phyloP scores from a whole-genome alignment of 495 filamentous ascomycete genomes.

The Xylaria longipes region DNA sequence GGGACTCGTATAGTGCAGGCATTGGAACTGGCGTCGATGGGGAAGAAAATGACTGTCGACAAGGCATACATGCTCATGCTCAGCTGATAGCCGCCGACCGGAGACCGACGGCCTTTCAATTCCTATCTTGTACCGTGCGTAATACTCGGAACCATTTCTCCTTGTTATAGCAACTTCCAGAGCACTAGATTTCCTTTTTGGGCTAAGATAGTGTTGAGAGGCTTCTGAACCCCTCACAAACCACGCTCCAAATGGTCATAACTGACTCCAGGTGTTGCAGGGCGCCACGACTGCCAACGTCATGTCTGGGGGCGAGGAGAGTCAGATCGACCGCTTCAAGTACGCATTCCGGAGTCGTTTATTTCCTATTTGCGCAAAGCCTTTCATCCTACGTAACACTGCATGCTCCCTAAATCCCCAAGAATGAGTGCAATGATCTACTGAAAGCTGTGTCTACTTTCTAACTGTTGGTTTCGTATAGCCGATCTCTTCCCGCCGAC shows the following conservation, averaged over 20 bases:
- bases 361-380: background rate
- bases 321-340: constrained; percentile 49
- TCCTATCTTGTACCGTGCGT: too few relatives aligned
- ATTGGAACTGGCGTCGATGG: constrained; percentile 50
- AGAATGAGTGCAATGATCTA: background rate
- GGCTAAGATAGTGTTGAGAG: too few relatives aligned
- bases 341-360: background rate
- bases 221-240: too few relatives aligned
- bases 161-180: too few relatives aligned
- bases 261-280: too few relatives aligned
- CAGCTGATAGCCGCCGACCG: constrained; percentile 42
- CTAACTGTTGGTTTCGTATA: background rate
- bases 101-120: constrained; percentile 42
- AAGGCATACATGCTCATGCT: constrained; percentile 46
- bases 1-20: constrained; percentile 58
- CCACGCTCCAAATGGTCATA: too few relatives aligned
- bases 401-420: background rate
- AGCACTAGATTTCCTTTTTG: too few relatives aligned
- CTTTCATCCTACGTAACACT: background rate
- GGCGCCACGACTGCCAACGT: constrained; percentile 46
- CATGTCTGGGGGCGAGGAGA: constrained; percentile 34
- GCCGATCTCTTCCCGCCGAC: constrained; percentile 31
- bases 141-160: too few relatives aligned
- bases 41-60: constrained; percentile 50
- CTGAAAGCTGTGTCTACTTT: background rate